A percentile compares a stretch with the other conserved stretches of the same genome.
Evolutionary conservation across 2,329 filamentous ascomycete species (phyloP).

Genomic region (Didymella glomerata): DNA sequence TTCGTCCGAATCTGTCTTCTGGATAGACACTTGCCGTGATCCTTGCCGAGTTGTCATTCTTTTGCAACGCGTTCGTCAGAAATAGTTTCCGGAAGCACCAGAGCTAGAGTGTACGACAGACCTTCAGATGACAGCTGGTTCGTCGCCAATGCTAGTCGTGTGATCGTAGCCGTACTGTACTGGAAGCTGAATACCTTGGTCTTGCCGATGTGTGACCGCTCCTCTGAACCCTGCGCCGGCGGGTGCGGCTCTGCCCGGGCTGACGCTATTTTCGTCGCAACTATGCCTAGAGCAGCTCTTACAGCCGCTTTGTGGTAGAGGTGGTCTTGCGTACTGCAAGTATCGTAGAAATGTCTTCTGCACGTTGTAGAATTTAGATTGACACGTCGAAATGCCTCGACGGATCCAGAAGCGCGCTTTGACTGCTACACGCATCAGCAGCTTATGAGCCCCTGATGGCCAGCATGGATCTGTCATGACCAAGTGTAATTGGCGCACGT

Average conservation of each 20-base stretch:
- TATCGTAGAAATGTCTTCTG: neutral
- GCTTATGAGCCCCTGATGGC: neutral
- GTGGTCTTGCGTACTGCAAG: neutral
- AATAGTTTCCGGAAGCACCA: neutral
- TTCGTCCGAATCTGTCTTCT: neutral
- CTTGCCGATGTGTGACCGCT: conserved; percentile 11
- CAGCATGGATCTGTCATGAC: conserved; percentile 8
- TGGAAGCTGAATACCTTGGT: conserved; percentile 5
- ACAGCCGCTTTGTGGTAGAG: neutral
- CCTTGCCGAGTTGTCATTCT: neutral
- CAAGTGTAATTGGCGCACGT: neutral
- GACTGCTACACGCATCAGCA: neutral
- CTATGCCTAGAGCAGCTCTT: neutral
- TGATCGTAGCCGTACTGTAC: neutral
- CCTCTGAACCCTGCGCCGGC: conserved; percentile 9
- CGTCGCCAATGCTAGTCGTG: neutral
- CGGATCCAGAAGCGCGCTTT: neutral
- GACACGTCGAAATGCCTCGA: neutral
- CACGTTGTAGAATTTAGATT: neutral
- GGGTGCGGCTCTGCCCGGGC: conserved; percentile 14
- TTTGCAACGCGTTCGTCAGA: neutral
- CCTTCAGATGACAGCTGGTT: neutral
- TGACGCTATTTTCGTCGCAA: conserved; percentile 11
- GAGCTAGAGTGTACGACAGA: neutral
- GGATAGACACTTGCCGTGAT: neutral